Conservation (phyloP, 2,329 filamentous ascomycete genomes). For the Davidsoniella eucalypti region DNA sequence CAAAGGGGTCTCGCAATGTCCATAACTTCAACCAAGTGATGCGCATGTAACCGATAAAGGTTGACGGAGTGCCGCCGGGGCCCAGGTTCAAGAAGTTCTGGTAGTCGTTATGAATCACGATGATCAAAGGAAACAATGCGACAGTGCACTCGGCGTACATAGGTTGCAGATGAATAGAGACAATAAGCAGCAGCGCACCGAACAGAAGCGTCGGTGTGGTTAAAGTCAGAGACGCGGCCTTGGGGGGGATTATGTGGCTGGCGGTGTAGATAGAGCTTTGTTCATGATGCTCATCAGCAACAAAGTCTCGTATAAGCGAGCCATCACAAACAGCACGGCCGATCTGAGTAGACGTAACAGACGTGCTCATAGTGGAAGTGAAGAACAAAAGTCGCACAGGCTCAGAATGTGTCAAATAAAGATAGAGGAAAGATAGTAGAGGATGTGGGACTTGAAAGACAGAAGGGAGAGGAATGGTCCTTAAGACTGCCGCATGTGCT, state of each 20-base stretch:
- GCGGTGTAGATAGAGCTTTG: not conserved
- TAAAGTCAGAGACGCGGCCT: not conserved
- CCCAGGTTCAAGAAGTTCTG: conserved; percentile 59
- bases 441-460: no score
- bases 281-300: no score
- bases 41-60: conserved; percentile 53
- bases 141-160: not conserved
- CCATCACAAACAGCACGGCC: not conserved
- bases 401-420: no score
- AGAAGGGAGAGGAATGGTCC: no score
- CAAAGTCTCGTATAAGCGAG: not conserved
- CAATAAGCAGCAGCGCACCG: not conserved
- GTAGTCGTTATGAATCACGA: conserved; percentile 48
- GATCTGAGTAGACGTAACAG: not conserved
- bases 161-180: not conserved
- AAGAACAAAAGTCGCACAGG: no score
- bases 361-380: not conserved
- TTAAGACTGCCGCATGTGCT: no score
- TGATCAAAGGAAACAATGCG: not conserved
- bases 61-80: conserved; percentile 64
- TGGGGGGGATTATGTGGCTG: not conserved
- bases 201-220: not conserved
- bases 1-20: conserved; percentile 54
- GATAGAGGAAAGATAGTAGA: no score
- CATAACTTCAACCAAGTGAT: conserved; percentile 59